Evolutionary conservation across 176 grass and related monocot species (phyloP).

Genomic region (Bonia amplexicaulis): DNA sequence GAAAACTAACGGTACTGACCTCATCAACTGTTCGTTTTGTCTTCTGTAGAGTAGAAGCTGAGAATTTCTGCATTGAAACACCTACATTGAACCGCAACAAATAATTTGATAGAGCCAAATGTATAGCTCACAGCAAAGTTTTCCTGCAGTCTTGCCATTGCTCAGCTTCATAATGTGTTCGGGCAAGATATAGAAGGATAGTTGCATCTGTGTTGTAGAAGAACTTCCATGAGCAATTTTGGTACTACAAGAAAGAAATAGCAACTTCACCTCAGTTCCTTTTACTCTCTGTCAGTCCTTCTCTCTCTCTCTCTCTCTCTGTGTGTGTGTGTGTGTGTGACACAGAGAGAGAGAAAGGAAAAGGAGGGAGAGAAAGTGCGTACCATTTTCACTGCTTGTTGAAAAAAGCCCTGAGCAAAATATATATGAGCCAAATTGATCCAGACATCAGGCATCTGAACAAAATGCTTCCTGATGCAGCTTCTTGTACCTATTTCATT

Average conservation of each 20-base stretch:
- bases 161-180: slow-evolving; percentile 91
- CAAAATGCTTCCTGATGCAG: slow-evolving; percentile 78
- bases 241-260: slow-evolving; percentile 62
- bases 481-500: slow-evolving; percentile 85
- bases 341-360: too few relatives aligned
- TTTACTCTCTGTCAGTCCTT: too few relatives aligned
- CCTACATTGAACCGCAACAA: slow-evolving; percentile 83
- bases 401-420: slow-evolving; percentile 94
- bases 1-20: slow-evolving; percentile 29
- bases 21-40: slow-evolving; percentile 86
- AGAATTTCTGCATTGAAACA: slow-evolving; percentile 98
- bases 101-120: slow-evolving; percentile 95
- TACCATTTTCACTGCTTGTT: slow-evolving; percentile 91
- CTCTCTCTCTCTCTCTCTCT: too few relatives aligned
- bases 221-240: slow-evolving; percentile 87
- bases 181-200: slow-evolving; percentile 84
- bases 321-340: background rate
- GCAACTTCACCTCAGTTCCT: background rate
- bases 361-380: background rate
- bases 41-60: slow-evolving; percentile 89
- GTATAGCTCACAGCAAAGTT: slow-evolving; percentile 87
- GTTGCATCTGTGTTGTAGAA: slow-evolving; percentile 87
- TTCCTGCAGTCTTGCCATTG: slow-evolving; percentile 99
- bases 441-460: slow-evolving; percentile 98
- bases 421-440: slow-evolving; percentile 94